Evolutionary conservation across 2,329 filamentous ascomycete species (phyloP), one percentile per base, ranked within the genome.

Genomic region (Fonsecaea pedrosoi): DNA sequence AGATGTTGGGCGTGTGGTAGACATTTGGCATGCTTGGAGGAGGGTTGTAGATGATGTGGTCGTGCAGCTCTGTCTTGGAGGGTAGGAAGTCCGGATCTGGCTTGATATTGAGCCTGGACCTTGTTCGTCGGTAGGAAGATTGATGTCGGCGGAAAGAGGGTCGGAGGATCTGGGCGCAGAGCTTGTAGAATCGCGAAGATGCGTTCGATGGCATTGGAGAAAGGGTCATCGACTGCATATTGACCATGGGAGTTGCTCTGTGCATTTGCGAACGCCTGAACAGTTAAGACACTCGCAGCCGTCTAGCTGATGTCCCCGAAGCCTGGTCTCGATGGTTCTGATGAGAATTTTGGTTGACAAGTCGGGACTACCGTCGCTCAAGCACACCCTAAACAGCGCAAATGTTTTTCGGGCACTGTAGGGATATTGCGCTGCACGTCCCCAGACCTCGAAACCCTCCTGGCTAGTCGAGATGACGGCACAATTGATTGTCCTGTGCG

Each of bases 41-140:
- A 40, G 88, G 88, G 72, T 90, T 90, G 82, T 87, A 87, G 75
- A 90, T 82, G 74, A 89, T 87, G 73, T 86, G 83, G 65, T 86
- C 83, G 67, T 79, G 78, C 21, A 73, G 69, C 67, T 79, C 76
- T 59, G 75, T 74, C 21, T 73, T 73, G 5, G 81, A 76, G 13
- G 76, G 73, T 15, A 77, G 77, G 71, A 85, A 85, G n/a, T 82
- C 82, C 12, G 80, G 77, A 75, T 84, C 82, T n/a, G 83, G 82
- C 71, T 82, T 84, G 60, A 84, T 77, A 53, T 83, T 82, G 60
- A 85, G 78, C 32, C 78, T 78, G 72, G 83, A 81, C 72, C 83
- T 84, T 65, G 81, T 80, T 60, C 83, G 81, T 59, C 82, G 78
- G 70, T 83, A 82, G 62, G 82, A 80, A 58, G 83, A 83, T 74